Evolutionary conservation across 495 filamentous ascomycete species (phyloP).

Genomic region (Xylaria cubensis): DNA sequence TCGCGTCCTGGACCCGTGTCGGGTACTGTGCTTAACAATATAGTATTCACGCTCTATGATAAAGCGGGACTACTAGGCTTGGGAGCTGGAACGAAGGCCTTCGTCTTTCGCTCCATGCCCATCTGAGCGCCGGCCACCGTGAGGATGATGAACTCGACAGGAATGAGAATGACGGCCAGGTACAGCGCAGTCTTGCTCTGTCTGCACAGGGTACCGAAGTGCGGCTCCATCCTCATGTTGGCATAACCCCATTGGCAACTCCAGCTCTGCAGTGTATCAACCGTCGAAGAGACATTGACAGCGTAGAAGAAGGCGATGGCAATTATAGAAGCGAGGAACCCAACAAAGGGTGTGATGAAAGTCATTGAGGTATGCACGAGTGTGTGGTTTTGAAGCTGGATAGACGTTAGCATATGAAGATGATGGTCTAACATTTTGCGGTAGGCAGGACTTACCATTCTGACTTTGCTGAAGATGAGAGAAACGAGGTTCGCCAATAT

Average conservation of each 20-base stretch:
- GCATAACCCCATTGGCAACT: constrained; percentile 59
- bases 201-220: constrained; percentile 56
- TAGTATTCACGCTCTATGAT: constrained; percentile 17
- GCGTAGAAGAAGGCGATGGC: constrained; percentile 61
- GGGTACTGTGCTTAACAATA: neutral
- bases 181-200: constrained; percentile 58
- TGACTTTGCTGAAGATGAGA: constrained; percentile 50
- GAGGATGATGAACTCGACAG: constrained; percentile 53
- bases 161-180: constrained; percentile 59
- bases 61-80: constrained; percentile 39
- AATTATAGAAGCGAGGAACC: constrained; percentile 55
- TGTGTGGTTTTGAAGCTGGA: constrained; percentile 51
- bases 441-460: constrained; percentile 39
- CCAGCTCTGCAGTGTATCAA: constrained; percentile 60
- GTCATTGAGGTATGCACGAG: constrained; percentile 47
- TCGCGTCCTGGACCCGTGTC: neutral
- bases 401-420: constrained; percentile 11
- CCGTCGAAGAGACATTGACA: constrained; percentile 54
- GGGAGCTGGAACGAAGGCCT: constrained; percentile 25
- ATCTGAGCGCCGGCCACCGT: constrained; percentile 48
- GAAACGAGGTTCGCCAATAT: constrained; percentile 50
- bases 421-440: neutral
- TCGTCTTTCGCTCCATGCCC: constrained; percentile 46
- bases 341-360: constrained; percentile 48
- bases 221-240: constrained; percentile 51